Base-by-base conservation (phyloP, 148 eudicot species). In the Beta vulgaris region DNA sequence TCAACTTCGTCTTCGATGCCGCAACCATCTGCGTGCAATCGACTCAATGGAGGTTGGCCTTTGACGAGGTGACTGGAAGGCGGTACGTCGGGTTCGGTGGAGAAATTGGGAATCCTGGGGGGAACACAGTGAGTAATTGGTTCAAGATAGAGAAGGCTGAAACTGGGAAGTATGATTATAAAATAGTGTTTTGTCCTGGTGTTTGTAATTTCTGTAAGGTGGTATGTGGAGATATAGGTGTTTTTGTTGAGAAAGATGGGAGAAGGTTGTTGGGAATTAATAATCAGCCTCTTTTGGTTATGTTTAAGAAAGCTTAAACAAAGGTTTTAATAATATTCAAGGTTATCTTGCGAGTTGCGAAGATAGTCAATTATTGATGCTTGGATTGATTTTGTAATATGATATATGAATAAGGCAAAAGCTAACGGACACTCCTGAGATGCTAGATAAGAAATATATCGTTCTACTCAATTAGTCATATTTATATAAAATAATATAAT, bases 161-260 rank as follows among this genome's bases (percentile, higher is more conserved):
- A 63, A 25, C 55, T 61, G 67, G 66, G 9, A 14, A 68, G 34
- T 37, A 42, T 43, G 83, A 84, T 7, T 62, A 89, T 70, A 87
- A 89, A 85, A 79, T 89, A 1, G 80, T 83, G 36, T 87, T 55
- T 73, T 89, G 90, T 60, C 92, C 92, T 1, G 69, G 78, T 14
- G 92, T 89, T 51, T 89, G 92, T 53, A 13, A 79, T 14, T 48
- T 18, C 37, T 89, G 92, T 85, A 85, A 62, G 42, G 77, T 85
- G 8, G 69, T 77, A 8, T 87, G 90, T 53, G 79, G 73, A 6
- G 88, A 89, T 35, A 32, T 89, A 1, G 90, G 87, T 19, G 54
- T 89, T 42, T 77, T 72, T 40, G 16, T 25, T 12, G n/a, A 73
- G 14, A 79, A 79, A 6, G 66, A 82, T 44, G 88, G 90, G 16